Evolutionary conservation across 2,329 filamentous ascomycete genomes (phyloP).

Genomic region (Colletotrichum musicola): DNA sequence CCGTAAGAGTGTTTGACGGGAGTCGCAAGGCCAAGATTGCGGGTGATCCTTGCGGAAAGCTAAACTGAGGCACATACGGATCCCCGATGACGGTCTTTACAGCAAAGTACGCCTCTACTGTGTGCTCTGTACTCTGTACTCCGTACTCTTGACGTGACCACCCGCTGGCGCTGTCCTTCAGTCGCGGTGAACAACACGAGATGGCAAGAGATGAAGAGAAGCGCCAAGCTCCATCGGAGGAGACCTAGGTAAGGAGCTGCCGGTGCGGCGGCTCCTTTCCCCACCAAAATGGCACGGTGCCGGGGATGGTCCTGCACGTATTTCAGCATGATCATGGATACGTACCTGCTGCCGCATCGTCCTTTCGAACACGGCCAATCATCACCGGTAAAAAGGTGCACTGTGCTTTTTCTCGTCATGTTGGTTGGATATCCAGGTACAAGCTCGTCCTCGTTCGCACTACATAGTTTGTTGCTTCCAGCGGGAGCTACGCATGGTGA

Average conservation of each 20-base stretch:
- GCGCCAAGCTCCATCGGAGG: background rate
- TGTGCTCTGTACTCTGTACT: too few relatives aligned
- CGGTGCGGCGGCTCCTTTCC: constrained; percentile 4
- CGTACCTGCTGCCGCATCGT: background rate
- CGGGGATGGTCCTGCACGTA: background rate
- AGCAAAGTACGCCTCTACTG: too few relatives aligned
- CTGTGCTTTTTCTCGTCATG: background rate
- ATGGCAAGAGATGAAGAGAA: background rate
- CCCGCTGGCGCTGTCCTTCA: too few relatives aligned
- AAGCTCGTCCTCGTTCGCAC: background rate
- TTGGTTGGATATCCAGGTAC: background rate
- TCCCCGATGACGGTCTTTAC: too few relatives aligned
- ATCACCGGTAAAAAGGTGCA: background rate
- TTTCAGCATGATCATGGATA: background rate
- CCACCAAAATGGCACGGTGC: background rate
- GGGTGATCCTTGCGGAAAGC: too few relatives aligned
- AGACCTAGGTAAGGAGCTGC: too few relatives aligned
- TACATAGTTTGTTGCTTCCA: too few relatives aligned
- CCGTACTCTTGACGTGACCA: too few relatives aligned
- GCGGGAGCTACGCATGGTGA: too few relatives aligned
- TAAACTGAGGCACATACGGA: too few relatives aligned
- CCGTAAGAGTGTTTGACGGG: background rate
- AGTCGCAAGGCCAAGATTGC: background rate
- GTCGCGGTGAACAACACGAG: too few relatives aligned
- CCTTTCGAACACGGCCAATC: background rate